Evolutionary conservation across 331 rosid species (phyloP), one percentile per base, ranked within the genome.

Genomic region (Dryas integrifolia): DNA sequence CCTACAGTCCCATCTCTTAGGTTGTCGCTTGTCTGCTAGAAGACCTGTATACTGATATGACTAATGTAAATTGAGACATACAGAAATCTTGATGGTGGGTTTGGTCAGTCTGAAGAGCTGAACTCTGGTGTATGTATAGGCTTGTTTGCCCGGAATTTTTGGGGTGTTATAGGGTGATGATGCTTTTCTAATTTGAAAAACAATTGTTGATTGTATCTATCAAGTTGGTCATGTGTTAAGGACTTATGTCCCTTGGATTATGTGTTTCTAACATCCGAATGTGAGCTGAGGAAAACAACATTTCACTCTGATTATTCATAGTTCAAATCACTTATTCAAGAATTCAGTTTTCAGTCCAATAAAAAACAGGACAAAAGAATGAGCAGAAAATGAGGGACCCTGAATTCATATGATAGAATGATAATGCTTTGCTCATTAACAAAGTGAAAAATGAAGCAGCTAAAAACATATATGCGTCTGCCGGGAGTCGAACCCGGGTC

Each of bases 401-500:
- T 1, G 35, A 26, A 30, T 30, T 2, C 35, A 30, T 30, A 30
- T 30, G 3, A 30, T 30, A 30, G 35, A 30, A 30, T 21, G 24
- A 21, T 21, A 21, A 21, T 21, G 24, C 24, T 21, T 21, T 21
- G 24, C 24, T 0, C 24, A 21, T 21, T 21, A 21, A 21, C 24
- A 21, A 21, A 21, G 24, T 21, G 24, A 21, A 21, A 21, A 21
- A 21, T 21, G 35, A 30, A 30, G 35, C 35, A 1, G 35, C 35
- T 30, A 30, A 30, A 30, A 30, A 1, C 3, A 30, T 30, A 1
- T 35, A 6, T 87, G 95, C 92, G 92, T 88, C 44, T 90, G 96
- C 92, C 97, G 96, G 96, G 98, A 92, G 98, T 88, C 97, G 92
- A 90, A 90, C 96, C 89, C 88, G 87, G 92, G 92, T 85, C 89